Percentiles rank a stretch among this genome's conserved stretches.
Evolutionary conservation across 768 basidiomycete species (phyloP).

Genomic region (Pulveroboletus sp.): DNA sequence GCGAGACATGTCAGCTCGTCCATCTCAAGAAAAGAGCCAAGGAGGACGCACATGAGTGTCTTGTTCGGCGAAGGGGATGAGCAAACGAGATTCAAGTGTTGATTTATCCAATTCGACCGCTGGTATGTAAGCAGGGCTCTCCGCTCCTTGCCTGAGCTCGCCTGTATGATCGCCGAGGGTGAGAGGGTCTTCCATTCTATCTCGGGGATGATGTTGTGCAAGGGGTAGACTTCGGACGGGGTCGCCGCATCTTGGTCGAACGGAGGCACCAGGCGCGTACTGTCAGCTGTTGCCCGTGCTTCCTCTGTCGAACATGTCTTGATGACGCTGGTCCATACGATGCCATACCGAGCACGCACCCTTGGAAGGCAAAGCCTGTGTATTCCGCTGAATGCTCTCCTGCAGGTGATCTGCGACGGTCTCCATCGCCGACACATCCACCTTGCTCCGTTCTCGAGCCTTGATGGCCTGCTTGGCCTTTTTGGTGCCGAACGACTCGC

Average conservation of each 20-base stretch:
- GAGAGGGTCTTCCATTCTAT: constrained; percentile 76
- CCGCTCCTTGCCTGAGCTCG: constrained; percentile 46
- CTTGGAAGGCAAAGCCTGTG: constrained; percentile 61
- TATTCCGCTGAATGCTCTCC: constrained; percentile 75
- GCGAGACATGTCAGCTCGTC: background rate
- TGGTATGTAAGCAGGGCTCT: constrained; percentile 57
- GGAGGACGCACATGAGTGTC: constrained; percentile 52
- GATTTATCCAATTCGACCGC: constrained; percentile 67
- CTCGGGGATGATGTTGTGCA: constrained; percentile 76
- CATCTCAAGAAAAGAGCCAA: background rate
- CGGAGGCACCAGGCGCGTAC: constrained; percentile 71
- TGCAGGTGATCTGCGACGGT: constrained; percentile 79
- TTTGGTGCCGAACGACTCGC: constrained; percentile 92
- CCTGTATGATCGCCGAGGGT: constrained; percentile 51
- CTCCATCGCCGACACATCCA: constrained; percentile 87
- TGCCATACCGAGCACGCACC: constrained; percentile 46
- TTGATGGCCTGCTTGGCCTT: constrained; percentile 87
- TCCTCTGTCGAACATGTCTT: constrained; percentile 46
- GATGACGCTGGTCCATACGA: background rate
- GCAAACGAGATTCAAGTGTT: constrained; percentile 49
- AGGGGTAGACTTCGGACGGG: constrained; percentile 70
- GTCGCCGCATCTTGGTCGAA: constrained; percentile 65
- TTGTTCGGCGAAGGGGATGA: constrained; percentile 50
- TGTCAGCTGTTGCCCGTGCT: constrained; percentile 61
- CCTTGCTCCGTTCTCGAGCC: constrained; percentile 83